Percentiles rank a stretch among this genome's conserved stretches.
phyloP scores from a whole-genome alignment of 257 asterid genomes.

The Perilla frutescens region DNA sequence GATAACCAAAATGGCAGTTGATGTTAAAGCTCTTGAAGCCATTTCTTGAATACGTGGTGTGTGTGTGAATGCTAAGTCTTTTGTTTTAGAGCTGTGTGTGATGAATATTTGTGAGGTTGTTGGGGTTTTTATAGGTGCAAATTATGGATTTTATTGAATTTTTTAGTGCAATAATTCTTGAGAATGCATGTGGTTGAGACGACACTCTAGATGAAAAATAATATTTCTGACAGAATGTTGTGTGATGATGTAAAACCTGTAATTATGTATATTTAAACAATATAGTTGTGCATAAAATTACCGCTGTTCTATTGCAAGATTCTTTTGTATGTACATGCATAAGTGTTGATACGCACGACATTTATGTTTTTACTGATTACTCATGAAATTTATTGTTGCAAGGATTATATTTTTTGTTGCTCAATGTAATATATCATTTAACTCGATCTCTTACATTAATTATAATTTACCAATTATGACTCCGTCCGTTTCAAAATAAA shows the following conservation, averaged over 20 bases:
- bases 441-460: too few species aligned
- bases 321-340: too few species aligned
- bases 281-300: neutral
- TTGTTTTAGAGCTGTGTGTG: neutral
- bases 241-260: neutral
- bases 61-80: neutral
- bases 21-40: constrained; percentile 4
- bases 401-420: too few species aligned
- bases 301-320: too few species aligned
- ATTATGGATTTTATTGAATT: neutral
- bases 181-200: constrained; percentile 3
- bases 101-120: neutral
- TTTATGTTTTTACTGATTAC: too few species aligned
- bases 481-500: too few species aligned
- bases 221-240: constrained; percentile 12
- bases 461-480: too few species aligned
- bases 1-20: neutral
- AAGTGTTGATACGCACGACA: too few species aligned
- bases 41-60: neutral
- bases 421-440: too few species aligned
- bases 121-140: constrained; percentile 18
- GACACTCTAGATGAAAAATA: neutral
- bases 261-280: too few species aligned
- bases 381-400: too few species aligned
- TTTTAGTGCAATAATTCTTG: neutral